Base-by-base conservation (phyloP, 306 rosid species). In the Fragaria ananassa region DNA sequence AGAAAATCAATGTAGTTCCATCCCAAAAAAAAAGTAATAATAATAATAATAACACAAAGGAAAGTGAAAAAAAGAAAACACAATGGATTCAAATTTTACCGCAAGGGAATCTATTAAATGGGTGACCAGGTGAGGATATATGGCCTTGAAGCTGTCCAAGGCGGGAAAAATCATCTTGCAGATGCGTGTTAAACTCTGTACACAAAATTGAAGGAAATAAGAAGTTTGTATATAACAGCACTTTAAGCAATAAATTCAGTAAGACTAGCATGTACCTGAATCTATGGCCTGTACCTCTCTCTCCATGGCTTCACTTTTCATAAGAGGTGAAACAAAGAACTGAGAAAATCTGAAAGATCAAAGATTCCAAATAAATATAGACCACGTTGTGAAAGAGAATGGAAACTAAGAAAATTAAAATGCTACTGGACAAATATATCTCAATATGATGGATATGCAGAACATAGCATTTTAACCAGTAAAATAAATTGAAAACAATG, bases 211-310 rank as follows among this genome's bases (percentile, higher is more conserved):
- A 74, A 3, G 34, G 78, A 78, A 80, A 73, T 67, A 79, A 81
- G 80, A 68, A 82, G 69, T 77, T 80, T 81, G 77, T 68, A 13
- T 50, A 62, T 72, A 58, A 80, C 63, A 84, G 76, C 37, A 68
- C 67, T 68, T 66, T 29, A 84, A 56, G 80, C 34, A 76, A 47
- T 14, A 51, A 68, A 50, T 45, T 63, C 13, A 57, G 79, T 77
- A 47, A 51, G 76, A 86, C 58, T 72, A 21, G 54, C 49, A 76
- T 17, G 75, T 58, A 94, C 98, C 98, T 83, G 98, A 94, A 88
- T 94, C 97, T 80, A 94, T 93, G 35, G 97, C 97, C 46, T 86
- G 98, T 61, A 94, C 90, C 85, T 94, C 98, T 83, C 98, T 86
- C 69, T 90, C 97, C 95, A 92, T 92, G 70, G 96, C 98, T 75